Base-by-base conservation (phyloP, 1,284 basidiomycete species). In the Exobasidium rhododendri region DNA sequence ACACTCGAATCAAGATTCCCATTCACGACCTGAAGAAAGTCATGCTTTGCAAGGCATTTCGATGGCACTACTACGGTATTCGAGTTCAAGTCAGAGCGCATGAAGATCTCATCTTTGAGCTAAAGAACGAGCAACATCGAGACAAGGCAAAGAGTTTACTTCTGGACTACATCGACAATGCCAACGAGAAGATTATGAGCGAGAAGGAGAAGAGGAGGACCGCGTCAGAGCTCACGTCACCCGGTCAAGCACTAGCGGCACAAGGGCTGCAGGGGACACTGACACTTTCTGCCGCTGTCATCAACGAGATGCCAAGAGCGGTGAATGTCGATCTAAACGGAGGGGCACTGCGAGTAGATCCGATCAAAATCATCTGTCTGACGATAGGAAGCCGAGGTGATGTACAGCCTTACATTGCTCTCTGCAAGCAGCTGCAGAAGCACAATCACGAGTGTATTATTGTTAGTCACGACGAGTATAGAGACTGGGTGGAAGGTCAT, bases 391-490 rank as follows among this genome's bases (percentile, higher is more conserved):
- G 82, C 40, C 79, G 84, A 28, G 84, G 83, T 2, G 84, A 85
- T 63, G 83, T 85, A 30, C 84, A 85, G 69, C 84, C 84, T 22
- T 85, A 84, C 69, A 84, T 85, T 62, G 83, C 84, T 1, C 75
- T 85, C 32, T 82, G 81, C 82, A 81, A 81, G 81, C 67, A 83
- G 10, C 66, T 77, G 46, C 67, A 74, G 60, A 47, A 61, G 56
- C 62, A 86, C 63, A 85, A 85, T 0, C 86, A 88, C 68, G 77
- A 76, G n/a, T 82, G 83, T 20, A 84, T 83, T 5, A 86, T 88
- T 55, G 85, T 86, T 5, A 87, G 86, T 13, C 86, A 88, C 77
- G 82, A 83, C 63, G 86, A 88, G 72, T 88, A 87, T 74, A 84
- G 85, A 70, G 71, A 70, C 2, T 87, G 85, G 85, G 81, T 86